Percentiles rank a stretch among this genome's conserved stretches.
Evolutionary conservation across 441 rosid genomes (phyloP).

Genomic region (Gossypium davidsonii): DNA sequence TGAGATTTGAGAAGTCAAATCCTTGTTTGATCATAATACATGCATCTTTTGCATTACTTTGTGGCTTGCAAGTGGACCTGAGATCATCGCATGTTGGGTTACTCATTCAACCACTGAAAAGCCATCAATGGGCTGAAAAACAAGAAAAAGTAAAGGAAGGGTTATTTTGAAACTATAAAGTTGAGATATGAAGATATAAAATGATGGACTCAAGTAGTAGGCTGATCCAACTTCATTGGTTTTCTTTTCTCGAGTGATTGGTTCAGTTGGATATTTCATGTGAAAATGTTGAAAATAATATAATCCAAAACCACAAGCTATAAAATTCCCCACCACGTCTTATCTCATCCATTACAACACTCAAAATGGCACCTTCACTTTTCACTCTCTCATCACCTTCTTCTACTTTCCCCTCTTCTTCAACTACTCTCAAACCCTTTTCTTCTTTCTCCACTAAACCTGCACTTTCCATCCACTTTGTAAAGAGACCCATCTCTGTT

Average conservation of each 20-base stretch:
- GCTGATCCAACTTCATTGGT: background rate
- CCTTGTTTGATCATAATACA: no score
- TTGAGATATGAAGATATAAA: background rate
- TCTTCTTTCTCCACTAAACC: conserved; percentile 18
- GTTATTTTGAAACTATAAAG: no score
- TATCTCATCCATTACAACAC: conserved; percentile 9
- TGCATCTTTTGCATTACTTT: no score
- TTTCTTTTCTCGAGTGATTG: background rate
- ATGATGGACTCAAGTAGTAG: background rate
- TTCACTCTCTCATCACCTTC: conserved; percentile 21
- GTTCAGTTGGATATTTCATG: background rate
- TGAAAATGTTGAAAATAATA: background rate
- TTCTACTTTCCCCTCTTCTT: conserved; percentile 19
- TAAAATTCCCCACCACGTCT: background rate
- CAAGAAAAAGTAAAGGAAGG: no score
- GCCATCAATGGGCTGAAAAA: no score
- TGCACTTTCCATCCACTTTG: conserved; percentile 20
- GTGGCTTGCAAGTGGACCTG: no score
- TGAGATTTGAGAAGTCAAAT: no score
- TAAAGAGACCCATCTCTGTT: conserved; percentile 26
- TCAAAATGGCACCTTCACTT: conserved; percentile 26
- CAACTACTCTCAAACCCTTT: conserved; percentile 18
- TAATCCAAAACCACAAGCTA: conserved; percentile 10
- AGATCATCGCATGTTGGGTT: no score
- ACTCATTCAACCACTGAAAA: no score